These are phyloP conservation scores for Ophiostoma sp. DNA, from an alignment of 2,329 filamentous ascomycete species.

Conservation along the genomic window DNA sequence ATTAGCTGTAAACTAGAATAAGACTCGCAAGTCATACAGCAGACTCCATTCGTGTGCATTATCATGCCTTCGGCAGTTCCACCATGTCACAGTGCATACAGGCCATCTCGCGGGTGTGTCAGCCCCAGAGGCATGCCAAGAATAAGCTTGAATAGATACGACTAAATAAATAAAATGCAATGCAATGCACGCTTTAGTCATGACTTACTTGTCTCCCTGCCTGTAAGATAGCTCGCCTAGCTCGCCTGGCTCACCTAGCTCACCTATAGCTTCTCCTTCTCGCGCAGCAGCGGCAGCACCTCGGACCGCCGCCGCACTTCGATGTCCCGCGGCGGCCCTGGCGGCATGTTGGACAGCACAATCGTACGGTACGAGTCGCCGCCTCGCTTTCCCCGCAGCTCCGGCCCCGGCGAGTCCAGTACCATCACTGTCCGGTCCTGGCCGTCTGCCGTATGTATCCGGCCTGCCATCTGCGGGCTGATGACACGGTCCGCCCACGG, in stretches of 20 bases:
- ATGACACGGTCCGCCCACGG: conserved; percentile 59
- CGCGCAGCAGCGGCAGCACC: conserved; percentile 18
- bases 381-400: conserved; percentile 44
- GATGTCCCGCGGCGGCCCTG: conserved; percentile 49
- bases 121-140: neutral
- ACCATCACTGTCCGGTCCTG: conserved; percentile 49
- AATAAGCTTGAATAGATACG: neutral
- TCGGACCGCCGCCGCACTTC: conserved; percentile 49
- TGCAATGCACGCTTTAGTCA: neutral
- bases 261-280: conserved; percentile 14
- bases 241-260: neutral
- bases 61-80: too few species aligned
- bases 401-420: conserved; percentile 53
- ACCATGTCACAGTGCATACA: neutral
- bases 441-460: conserved; percentile 33
- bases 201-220: too few species aligned
- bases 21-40: too few species aligned
- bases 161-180: neutral
- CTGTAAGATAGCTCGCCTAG: too few species aligned
- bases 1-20: too few species aligned
- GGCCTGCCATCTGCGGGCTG: conserved; percentile 46
- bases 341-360: conserved; percentile 44
- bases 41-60: too few species aligned
- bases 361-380: conserved; percentile 58
- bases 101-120: neutral